These are phyloP conservation scores for Leucosporidium scottii DNA, from an alignment of 768 basidiomycete genomes.

Conservation along the genomic window DNA sequence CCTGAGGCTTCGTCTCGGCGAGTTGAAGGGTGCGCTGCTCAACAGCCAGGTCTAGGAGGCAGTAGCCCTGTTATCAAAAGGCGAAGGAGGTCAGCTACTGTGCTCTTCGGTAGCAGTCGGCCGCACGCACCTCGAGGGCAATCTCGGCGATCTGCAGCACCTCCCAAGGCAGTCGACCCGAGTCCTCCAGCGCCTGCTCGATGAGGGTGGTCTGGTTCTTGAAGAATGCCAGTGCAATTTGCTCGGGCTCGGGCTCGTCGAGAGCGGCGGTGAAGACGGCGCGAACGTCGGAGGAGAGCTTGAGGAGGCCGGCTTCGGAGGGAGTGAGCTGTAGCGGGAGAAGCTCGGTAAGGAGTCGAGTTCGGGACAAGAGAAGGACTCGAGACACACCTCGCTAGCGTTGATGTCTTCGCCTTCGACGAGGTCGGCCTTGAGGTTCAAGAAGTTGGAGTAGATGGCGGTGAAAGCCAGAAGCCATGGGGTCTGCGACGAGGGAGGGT, in stretches of 20 bases:
- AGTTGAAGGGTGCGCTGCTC: constrained; percentile 16
- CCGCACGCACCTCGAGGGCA: constrained; percentile 59
- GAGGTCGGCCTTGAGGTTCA: constrained; percentile 44
- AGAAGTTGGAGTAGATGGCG: constrained; percentile 64
- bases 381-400: not conserved
- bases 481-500: constrained; percentile 45
- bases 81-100: not conserved
- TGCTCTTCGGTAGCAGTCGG: too few species aligned
- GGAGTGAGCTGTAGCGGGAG: constrained; percentile 5
- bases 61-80: constrained; percentile 54
- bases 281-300: constrained; percentile 5
- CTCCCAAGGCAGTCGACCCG: constrained; percentile 48
- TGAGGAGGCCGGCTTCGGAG: constrained; percentile 7
- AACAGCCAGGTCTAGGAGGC: constrained; percentile 54
- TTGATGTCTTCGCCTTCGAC: not conserved
- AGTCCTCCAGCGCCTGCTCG: constrained; percentile 45
- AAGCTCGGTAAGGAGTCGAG: not conserved
- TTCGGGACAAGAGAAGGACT: not conserved
- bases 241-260: constrained; percentile 46
- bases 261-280: constrained; percentile 42
- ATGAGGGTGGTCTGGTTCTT: constrained; percentile 57
- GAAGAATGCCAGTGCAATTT: constrained; percentile 54
- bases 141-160: constrained; percentile 66
- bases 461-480: constrained; percentile 68
- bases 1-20: constrained; percentile 1